A percentile compares a stretch with the other conserved stretches of the same genome.
Conservation (phyloP, 2,329 filamentous ascomycete species). For the Orbilia ellipsospora region DNA sequence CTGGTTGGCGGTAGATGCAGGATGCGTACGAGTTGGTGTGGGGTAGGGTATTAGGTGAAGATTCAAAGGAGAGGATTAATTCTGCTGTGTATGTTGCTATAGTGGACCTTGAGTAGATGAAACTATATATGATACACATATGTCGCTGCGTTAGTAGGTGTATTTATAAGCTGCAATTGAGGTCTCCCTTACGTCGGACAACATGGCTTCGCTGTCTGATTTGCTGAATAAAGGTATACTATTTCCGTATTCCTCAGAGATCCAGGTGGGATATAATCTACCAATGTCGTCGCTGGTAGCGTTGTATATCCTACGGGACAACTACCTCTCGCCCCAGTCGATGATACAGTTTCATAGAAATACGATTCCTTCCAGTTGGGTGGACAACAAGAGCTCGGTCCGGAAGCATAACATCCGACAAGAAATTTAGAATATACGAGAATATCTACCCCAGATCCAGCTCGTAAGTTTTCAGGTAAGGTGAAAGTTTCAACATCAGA, state of each 20-base stretch:
- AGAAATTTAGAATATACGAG: background rate
- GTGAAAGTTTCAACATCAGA: background rate
- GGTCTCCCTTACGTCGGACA: conserved; percentile 9
- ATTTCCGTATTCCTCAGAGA: conserved; percentile 3
- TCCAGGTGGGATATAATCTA: background rate
- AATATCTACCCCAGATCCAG: background rate
- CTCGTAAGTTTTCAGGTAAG: background rate
- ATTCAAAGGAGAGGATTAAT: background rate
- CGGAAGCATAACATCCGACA: background rate
- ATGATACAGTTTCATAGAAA: background rate
- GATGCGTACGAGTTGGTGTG: background rate
- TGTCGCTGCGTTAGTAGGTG: too few species aligned
- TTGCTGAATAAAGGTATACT: background rate
- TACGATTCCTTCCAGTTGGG: conserved; percentile 1
- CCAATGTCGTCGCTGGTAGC: background rate
- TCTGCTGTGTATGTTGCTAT: background rate
- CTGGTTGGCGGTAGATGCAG: conserved; percentile 1
- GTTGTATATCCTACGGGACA: background rate
- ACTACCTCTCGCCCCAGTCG: background rate
- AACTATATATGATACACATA: background rate
- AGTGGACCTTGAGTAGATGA: background rate
- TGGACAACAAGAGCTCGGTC: conserved; percentile 8
- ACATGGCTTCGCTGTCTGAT: background rate
- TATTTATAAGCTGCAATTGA: too few species aligned
- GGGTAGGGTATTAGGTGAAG: background rate